Base-by-base conservation (phyloP, 805 yeast genomes). In the Saturnispora ahearnii region DNA sequence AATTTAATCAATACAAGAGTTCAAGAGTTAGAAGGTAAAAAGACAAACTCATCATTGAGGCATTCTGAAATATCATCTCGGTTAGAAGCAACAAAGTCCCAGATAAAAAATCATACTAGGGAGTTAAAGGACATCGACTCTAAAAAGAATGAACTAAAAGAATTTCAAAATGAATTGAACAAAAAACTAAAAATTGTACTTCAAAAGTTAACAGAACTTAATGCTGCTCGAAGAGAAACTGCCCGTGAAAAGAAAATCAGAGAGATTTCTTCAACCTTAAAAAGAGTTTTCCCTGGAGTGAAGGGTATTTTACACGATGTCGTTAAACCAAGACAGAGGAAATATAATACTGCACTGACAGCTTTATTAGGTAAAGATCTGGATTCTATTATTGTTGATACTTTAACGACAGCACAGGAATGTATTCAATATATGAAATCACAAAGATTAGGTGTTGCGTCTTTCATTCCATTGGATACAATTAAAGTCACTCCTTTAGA, bases 381-480 rank as follows among this genome's bases (percentile, higher is more conserved):
- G 57, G 96, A 93, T 64, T 77, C 96, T 0, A 77, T 93, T 15
- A 75, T 93, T 18, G 99, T 93, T 5, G 95, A 88, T 57, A 75
- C 78, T 4, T 79, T 82, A 3, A 79, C 77, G 48, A 78, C 81
- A 47, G 95, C 88, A 5, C 84, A 81, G 56, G 78, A 74, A 50
- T 85, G 95, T 62, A 84, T 93, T 54, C 78, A 79, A 8, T 84
- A 83, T 50, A 69, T 91, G 62, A 87, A 88, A 58, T 90, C 86
- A 55, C 91, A 91, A 61, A 75, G 96, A 55, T 72, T 84, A 11
- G 98, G 98, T 44, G 74, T 77, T 7, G 89, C 93, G 1, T 80
- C 95, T 1, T 90, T 93, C 59, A 84, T 93, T 52, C 98, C 99
- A 0, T 68, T 93, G 46, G 93, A 89, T 59, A 74, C 89, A 1